phyloP scores from a whole-genome alignment of 768 basidiomycete species.

The Mycena haematopus region DNA sequence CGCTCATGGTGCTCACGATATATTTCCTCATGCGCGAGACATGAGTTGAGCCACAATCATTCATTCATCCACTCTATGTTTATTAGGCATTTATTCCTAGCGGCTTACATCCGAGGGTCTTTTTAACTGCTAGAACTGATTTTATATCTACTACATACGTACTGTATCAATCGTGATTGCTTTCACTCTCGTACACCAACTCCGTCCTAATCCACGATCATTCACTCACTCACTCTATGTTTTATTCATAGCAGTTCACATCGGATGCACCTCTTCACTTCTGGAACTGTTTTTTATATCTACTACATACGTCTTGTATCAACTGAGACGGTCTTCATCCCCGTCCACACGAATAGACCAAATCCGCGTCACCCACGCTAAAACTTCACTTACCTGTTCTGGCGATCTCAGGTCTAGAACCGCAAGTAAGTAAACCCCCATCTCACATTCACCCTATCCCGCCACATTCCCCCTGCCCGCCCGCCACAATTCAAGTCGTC shows the following conservation, averaged over 20 bases:
- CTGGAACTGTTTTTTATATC: not conserved
- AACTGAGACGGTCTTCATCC: not conserved
- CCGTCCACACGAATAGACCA: not conserved
- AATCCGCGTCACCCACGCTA: not conserved
- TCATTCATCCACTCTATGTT: not conserved
- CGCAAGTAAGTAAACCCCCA: too few relatives aligned
- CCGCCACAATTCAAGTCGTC: too few relatives aligned
- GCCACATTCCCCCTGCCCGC: too few relatives aligned
- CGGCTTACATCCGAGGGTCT: not conserved
- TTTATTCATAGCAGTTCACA: not conserved
- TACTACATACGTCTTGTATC: not conserved
- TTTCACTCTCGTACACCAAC: too few relatives aligned
- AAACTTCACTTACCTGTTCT: too few relatives aligned
- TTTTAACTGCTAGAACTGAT: not conserved
- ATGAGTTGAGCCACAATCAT: constrained; percentile 4
- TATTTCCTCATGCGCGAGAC: constrained; percentile 27
- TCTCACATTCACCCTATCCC: too few relatives aligned
- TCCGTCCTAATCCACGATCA: too few relatives aligned
- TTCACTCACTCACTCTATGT: not conserved
- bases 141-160: not conserved
- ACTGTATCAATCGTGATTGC: not conserved
- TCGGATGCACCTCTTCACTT: not conserved
- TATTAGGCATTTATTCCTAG: not conserved
- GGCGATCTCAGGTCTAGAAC: too few relatives aligned
- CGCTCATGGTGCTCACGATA: constrained; percentile 22